A percentile compares a stretch with the other conserved stretches of the same genome.
Conservation (phyloP, 2,329 filamentous ascomycete species). For the Plenodomus tracheiphilus region DNA sequence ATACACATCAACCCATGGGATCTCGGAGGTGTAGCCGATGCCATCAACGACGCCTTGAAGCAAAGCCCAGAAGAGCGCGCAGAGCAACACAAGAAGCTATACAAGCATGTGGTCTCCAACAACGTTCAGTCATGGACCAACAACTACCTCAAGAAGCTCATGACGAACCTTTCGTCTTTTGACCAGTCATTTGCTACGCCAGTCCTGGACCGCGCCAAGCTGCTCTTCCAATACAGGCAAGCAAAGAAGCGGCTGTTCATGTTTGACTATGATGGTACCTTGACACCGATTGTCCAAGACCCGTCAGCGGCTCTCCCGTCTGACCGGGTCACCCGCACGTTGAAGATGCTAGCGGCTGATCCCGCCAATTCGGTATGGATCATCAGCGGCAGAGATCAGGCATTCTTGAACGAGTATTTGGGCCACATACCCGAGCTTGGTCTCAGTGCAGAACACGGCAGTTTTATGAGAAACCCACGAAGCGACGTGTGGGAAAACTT, state of each 20-base stretch:
- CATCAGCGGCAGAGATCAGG: conserved; percentile 91
- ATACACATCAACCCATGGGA: conserved; percentile 99
- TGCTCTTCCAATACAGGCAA: conserved; percentile 74
- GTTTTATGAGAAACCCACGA: conserved; percentile 84
- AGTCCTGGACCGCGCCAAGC: conserved; percentile 71
- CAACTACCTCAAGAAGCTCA: conserved; percentile 75
- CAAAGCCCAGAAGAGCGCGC: conserved; percentile 70
- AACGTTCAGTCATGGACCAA: conserved; percentile 86
- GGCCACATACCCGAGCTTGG: conserved; percentile 88
- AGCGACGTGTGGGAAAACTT: conserved; percentile 83
- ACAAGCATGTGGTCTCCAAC: conserved; percentile 81
- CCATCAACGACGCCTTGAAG: conserved; percentile 78
- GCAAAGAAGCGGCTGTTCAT: conserved; percentile 86
- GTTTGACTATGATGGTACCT: conserved; percentile 98
- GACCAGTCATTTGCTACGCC: conserved; percentile 78
- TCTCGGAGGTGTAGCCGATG: conserved; percentile 76
- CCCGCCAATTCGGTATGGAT: conserved; percentile 93
- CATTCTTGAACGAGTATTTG: conserved; percentile 86
- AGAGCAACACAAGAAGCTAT: conserved; percentile 73
- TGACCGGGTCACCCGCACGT: conserved; percentile 75
- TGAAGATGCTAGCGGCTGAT: conserved; percentile 79
- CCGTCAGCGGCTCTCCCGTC: conserved; percentile 88
- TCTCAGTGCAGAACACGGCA: conserved; percentile 96
- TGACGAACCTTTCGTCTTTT: conserved; percentile 78
- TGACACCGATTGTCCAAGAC: conserved; percentile 91